Percentiles rank a stretch among this genome's conserved stretches.
phyloP scores from a whole-genome alignment of 2,329 filamentous ascomycete species.

The Penicillium sp. region DNA sequence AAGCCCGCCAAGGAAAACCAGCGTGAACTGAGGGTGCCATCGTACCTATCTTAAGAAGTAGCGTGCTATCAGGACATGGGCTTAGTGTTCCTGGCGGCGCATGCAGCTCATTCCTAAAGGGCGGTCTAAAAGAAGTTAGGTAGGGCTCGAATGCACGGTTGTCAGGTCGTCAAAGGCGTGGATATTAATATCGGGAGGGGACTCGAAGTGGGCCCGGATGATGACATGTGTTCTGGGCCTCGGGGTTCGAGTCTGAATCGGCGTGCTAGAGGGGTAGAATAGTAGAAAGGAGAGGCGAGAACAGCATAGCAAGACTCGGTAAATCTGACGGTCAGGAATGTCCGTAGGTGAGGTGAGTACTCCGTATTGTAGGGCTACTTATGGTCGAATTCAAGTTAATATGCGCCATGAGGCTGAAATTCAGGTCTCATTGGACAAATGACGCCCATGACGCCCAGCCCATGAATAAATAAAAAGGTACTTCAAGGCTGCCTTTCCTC shows the following conservation, averaged over 20 bases:
- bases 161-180: not conserved
- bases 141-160: not conserved
- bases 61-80: not conserved
- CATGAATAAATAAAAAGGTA: constrained; percentile 11
- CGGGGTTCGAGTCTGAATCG: not conserved
- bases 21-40: not conserved
- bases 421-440: not conserved
- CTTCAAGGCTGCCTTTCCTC: not conserved
- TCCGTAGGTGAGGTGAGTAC: not conserved
- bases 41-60: constrained; percentile 1
- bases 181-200: not conserved
- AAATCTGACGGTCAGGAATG: not conserved
- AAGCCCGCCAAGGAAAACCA: not conserved
- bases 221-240: constrained; percentile 10
- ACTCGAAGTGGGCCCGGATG: constrained; percentile 11
- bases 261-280: no score
- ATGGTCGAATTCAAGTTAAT: not conserved
- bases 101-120: not conserved
- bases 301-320: not conserved
- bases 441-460: constrained; percentile 3
- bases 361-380: no score
- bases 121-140: not conserved
- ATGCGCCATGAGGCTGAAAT: constrained; percentile 14
- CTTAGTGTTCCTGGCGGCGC: not conserved
- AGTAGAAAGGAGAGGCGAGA: not conserved